Evolutionary conservation across 2,329 filamentous ascomycete genomes (phyloP).

Genomic region (Myriosclerotinia duriaeana): DNA sequence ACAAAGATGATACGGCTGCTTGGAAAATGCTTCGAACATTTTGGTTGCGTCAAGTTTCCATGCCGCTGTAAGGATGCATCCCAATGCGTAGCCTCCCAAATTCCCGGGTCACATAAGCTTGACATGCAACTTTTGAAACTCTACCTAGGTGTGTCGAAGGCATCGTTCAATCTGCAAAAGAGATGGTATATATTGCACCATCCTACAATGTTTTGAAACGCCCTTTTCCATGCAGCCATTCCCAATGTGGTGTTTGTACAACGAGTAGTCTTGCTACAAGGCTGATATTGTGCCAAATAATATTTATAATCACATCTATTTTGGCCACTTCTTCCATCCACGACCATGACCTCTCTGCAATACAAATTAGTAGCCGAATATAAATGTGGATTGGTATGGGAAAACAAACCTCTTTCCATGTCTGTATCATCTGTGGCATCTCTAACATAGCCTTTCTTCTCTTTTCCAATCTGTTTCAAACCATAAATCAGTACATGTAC

Average conservation of each 20-base stretch:
- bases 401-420: slow-evolving; percentile 82
- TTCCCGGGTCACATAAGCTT: not conserved
- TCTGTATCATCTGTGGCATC: slow-evolving; percentile 88
- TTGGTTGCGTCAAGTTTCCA: not conserved
- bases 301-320: slow-evolving; percentile 38
- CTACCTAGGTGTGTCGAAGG: not conserved
- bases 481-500: slow-evolving; percentile 25
- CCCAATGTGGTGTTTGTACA: slow-evolving; percentile 34
- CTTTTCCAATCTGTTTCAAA: slow-evolving; percentile 69
- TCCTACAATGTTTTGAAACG: slow-evolving; percentile 28
- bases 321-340: slow-evolving; percentile 75
- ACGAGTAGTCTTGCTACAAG: slow-evolving; percentile 16
- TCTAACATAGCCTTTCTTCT: slow-evolving; percentile 88
- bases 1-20: not conserved
- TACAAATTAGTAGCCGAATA: slow-evolving; percentile 41
- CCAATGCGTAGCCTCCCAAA: not conserved
- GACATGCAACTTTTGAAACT: slow-evolving; percentile 1
- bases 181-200: slow-evolving; percentile 25
- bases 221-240: slow-evolving; percentile 29
- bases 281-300: slow-evolving; percentile 7
- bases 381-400: not conserved
- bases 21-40: not conserved
- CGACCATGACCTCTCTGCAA: slow-evolving; percentile 65
- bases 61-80: not conserved
- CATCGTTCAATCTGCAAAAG: not conserved